Base-by-base conservation (phyloP, 1,284 basidiomycete species). In the Papiliotrema laurentii region DNA sequence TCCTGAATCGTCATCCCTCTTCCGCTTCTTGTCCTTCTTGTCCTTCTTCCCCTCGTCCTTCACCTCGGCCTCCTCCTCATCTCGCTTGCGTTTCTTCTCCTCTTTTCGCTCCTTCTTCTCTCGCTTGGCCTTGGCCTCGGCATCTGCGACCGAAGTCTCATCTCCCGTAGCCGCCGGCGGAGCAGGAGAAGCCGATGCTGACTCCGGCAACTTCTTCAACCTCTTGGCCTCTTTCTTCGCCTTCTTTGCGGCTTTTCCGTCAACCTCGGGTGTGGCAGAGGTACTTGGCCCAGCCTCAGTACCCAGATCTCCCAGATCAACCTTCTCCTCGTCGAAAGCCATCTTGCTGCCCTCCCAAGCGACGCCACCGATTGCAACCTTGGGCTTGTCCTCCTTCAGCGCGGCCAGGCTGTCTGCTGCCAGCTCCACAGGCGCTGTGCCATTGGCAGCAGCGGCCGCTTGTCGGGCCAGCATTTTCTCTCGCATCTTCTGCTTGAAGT, bases 401-500 rank as follows among this genome's bases (percentile, higher is more conserved):
- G 49, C 41, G 11, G 60, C 59, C 19, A 61, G 51, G 35, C 56
- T 63, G 21, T 54, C 53, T n/a, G 52, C 59, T 9, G 59, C 44
- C 35, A 63, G 30, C 24, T 56, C 52, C 6, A 57, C 50, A 7
- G 52, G 48, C 16, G 39, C 24, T 4, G 36, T n/a, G 18, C 45
- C 43, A 21, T 31, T 19, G 4, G 41, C 41, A 5, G 51, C 54
- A 5, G 45, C 25, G 9, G 51, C 45, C 11, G 49, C 60, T 45
- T 65, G 61, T 14, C 72, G 49, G 19, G 64, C 60, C 1, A 63
- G 55, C 53, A 66, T 65, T 56, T 69, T 70, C 48, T 69, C 68
- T n/a, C 68, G 56, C 56, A 74, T 58, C 56, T 69, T 70, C 46
- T 67, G 63, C 16, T 69, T 60, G 51, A 74, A 74, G 50, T 74